A percentile compares a stretch with the other conserved stretches of the same genome.
phyloP scores from a whole-genome alignment of 495 filamentous ascomycete genomes.

The Neurospora sp. region DNA sequence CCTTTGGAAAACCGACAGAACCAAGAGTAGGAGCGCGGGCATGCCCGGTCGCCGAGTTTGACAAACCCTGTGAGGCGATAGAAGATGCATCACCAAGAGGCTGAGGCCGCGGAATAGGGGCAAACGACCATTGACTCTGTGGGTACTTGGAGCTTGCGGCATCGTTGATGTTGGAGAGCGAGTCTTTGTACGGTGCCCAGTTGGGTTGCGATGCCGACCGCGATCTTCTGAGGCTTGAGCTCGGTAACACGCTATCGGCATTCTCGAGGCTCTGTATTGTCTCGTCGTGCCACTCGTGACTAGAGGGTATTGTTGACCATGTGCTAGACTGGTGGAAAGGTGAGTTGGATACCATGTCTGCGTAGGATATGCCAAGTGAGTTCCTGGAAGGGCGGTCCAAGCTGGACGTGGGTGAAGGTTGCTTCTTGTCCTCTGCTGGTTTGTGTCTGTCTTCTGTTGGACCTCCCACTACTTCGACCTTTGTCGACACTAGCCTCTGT shows the following conservation, averaged over 20 bases:
- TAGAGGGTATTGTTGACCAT: constrained; percentile 9
- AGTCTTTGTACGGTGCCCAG: constrained; percentile 10
- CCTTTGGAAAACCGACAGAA: background rate
- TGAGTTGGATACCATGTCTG: constrained; percentile 14
- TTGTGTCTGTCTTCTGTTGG: background rate
- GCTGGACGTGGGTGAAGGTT: background rate
- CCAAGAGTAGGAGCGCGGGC: background rate
- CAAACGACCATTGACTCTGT: background rate
- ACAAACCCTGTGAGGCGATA: background rate
- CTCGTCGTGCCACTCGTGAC: background rate
- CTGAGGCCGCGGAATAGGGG: background rate
- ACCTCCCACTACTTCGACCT: background rate
- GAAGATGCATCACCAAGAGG: background rate
- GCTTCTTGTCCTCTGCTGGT: background rate
- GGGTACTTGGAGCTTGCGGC: background rate
- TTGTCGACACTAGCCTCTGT: background rate
- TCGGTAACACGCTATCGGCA: background rate
- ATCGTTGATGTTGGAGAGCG: constrained; percentile 6
- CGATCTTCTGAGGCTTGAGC: background rate
- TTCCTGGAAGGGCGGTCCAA: constrained; percentile 5
- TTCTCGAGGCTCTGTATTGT: background rate
- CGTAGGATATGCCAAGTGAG: constrained; percentile 25
- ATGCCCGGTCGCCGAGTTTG: background rate
- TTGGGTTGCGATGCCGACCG: constrained; percentile 1
- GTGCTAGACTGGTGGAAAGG: constrained; percentile 14